Evolutionary conservation across 768 basidiomycete species (phyloP).

Genomic region (Mycena kentingensis): DNA sequence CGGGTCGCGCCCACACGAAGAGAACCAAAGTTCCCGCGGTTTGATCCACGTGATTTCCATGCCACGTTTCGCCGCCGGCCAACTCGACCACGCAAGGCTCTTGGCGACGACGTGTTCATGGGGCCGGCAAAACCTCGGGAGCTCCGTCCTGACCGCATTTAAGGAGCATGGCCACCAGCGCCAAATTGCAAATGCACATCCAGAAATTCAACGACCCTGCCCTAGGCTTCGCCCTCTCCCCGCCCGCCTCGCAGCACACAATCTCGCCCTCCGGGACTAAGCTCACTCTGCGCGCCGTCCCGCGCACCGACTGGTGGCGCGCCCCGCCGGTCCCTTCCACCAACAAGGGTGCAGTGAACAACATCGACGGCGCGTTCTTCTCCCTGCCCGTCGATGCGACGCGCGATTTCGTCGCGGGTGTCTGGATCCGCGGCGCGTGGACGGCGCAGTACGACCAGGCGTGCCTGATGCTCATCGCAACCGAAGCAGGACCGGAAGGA

Average conservation of each 20-base stretch:
- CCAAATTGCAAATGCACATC: no score
- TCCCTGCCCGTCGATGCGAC: constrained; percentile 12
- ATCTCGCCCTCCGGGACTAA: constrained; percentile 14
- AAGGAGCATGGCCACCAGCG: no score
- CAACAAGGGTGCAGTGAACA: no score
- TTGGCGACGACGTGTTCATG: no score
- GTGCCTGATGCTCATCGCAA: constrained; percentile 18
- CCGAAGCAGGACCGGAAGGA: constrained; percentile 8
- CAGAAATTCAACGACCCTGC: no score
- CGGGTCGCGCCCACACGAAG: no score
- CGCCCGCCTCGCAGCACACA: constrained; percentile 11
- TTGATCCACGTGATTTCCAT: no score
- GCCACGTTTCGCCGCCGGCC: no score
- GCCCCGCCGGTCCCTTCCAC: constrained; percentile 11
- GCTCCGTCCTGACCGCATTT: no score
- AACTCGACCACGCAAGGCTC: no score
- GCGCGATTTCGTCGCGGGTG: constrained; percentile 15
- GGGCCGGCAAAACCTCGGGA: no score
- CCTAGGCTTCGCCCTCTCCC: constrained; percentile 12
- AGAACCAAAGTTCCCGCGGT: no score
- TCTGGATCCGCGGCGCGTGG: constrained; percentile 17
- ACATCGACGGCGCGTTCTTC: constrained; percentile 15
- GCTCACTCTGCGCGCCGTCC: constrained; percentile 6
- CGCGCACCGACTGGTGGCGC: constrained; percentile 19
- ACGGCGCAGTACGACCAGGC: constrained; percentile 16